Evolutionary conservation across 805 yeast genomes (phyloP).

Genomic region (Myxozyma lipomycoides): DNA sequence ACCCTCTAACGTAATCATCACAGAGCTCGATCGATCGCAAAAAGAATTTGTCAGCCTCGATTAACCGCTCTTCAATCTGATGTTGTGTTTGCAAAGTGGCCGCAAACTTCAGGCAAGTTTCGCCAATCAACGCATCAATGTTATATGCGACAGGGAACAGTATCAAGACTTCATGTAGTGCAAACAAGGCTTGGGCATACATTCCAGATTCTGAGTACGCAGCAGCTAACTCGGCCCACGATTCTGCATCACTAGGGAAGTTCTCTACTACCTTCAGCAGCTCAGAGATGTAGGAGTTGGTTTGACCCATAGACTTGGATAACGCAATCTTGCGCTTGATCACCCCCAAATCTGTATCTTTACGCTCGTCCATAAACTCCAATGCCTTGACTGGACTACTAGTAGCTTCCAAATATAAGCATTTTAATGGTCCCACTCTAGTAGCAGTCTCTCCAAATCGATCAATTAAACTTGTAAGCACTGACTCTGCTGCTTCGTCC

Average conservation of each 20-base stretch:
- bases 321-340: slow-evolving; percentile 37
- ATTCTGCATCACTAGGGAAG: slow-evolving; percentile 69
- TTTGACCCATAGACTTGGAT: slow-evolving; percentile 31
- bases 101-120: slow-evolving; percentile 36
- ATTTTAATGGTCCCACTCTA: slow-evolving; percentile 52
- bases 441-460: slow-evolving; percentile 57
- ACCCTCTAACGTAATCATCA: slow-evolving; percentile 62
- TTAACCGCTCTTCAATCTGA: slow-evolving; percentile 28
- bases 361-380: slow-evolving; percentile 38
- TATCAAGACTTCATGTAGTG: slow-evolving; percentile 66
- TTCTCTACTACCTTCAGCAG: slow-evolving; percentile 54
- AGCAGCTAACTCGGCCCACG: slow-evolving; percentile 74
- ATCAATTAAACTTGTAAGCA: slow-evolving; percentile 63
- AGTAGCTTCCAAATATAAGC: slow-evolving; percentile 55
- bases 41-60: slow-evolving; percentile 45
- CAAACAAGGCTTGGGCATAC: slow-evolving; percentile 61
- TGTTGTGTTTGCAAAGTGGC: slow-evolving; percentile 13
- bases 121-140: slow-evolving; percentile 62
- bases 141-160: slow-evolving; percentile 67
- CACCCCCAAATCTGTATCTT: slow-evolving; percentile 30
- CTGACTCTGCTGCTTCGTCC: slow-evolving; percentile 66
- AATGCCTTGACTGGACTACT: slow-evolving; percentile 42
- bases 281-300: slow-evolving; percentile 47
- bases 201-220: slow-evolving; percentile 59
- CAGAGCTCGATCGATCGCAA: slow-evolving; percentile 74